Evolutionary conservation across 2,329 filamentous ascomycete species (phyloP), one percentile per base, ranked within the genome.

Genomic region (Biscogniauxia mediterranea): DNA sequence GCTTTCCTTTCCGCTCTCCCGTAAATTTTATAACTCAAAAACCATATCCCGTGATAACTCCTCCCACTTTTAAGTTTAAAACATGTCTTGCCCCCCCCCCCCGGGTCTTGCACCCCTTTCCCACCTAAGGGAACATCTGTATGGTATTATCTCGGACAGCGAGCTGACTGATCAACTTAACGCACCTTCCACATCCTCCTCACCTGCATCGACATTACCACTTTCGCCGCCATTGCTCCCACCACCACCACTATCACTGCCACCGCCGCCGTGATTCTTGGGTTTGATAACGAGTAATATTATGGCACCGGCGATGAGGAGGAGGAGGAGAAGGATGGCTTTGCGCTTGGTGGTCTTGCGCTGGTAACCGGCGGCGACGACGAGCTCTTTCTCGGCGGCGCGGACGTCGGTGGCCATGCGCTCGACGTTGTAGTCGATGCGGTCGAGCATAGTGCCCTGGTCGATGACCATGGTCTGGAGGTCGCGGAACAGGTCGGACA

Each of bases 401-500:
- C 97, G 96, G 61, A 99, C 92, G 71, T 98, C 93, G 20, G 88
- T 89, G n/a, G 88, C 87, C 91, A 98, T 97, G 63, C 89, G 85
- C 78, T 99, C 95, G 57, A 99, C 93, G 70, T 99, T 99, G 79
- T 97, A 99, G 77, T 99, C 96, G 70, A 96, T 96, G 71, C 95
- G 89, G 76, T 96, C 93, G 21, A 97, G 83, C 85, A 96, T 91
- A 15, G 92, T 95, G 57, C 92, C 92, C 75, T 95, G 91, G 73
- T 95, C 91, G 67, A 96, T 93, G 69, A 96, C 92, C 93, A 99
- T 98, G 54, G 84, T 89, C 77, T 99, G 95, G 28, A 99, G 81
- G 71, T 99, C 95, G 64, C 96, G 92, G 80, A 99, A 99, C 56
- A 99, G 92, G 74, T 97, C 95, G 3, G 94, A 92, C 7, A 99